Percentiles rank a stretch among this genome's conserved stretches.
These are phyloP conservation scores for Gloeopeniophorella convolvens DNA, from an alignment of 768 basidiomycete genomes.

Conservation along the genomic window DNA sequence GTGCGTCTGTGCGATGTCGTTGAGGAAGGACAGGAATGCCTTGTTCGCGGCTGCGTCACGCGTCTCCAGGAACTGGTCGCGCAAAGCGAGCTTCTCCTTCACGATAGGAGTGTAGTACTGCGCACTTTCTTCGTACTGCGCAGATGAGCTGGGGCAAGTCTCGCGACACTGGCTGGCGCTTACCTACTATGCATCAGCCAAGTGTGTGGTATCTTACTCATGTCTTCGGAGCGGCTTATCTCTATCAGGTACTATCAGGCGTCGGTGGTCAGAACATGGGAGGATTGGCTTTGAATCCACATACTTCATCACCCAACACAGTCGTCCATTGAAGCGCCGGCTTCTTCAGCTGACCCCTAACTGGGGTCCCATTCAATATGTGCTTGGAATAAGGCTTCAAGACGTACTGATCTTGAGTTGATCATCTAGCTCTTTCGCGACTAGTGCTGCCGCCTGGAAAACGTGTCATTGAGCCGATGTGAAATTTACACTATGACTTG, in stretches of 20 bases:
- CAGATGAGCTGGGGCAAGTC: slow-evolving; percentile 3
- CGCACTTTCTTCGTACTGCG: slow-evolving; percentile 61
- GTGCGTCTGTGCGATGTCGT: slow-evolving; percentile 58
- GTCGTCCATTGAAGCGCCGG: slow-evolving; percentile 69
- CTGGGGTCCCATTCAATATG: slow-evolving; percentile 30
- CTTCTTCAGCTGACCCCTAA: slow-evolving; percentile 64
- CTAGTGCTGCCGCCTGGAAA: slow-evolving; percentile 53
- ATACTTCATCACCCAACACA: slow-evolving; percentile 65
- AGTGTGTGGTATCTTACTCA: slow-evolving; percentile 34
- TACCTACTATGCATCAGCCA: slow-evolving; percentile 71
- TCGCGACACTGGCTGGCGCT: not conserved
- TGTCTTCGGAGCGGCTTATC: slow-evolving; percentile 52
- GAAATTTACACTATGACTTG: not conserved
- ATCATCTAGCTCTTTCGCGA: slow-evolving; percentile 65
- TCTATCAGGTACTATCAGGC: slow-evolving; percentile 82
- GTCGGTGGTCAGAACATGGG: not conserved
- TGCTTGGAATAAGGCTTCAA: not conserved
- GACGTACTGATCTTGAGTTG: slow-evolving; percentile 61
- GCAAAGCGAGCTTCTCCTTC: slow-evolving; percentile 55
- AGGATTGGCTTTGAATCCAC: slow-evolving; percentile 10
- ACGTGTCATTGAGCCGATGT: not conserved
- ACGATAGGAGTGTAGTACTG: slow-evolving; percentile 70
- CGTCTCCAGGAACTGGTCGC: slow-evolving; percentile 67
- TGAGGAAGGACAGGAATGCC: slow-evolving; percentile 63
- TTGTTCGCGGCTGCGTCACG: slow-evolving; percentile 58